Evolutionary conservation across 2,329 filamentous ascomycete genomes (phyloP).

Genomic region (Lecanosticta acicola): DNA sequence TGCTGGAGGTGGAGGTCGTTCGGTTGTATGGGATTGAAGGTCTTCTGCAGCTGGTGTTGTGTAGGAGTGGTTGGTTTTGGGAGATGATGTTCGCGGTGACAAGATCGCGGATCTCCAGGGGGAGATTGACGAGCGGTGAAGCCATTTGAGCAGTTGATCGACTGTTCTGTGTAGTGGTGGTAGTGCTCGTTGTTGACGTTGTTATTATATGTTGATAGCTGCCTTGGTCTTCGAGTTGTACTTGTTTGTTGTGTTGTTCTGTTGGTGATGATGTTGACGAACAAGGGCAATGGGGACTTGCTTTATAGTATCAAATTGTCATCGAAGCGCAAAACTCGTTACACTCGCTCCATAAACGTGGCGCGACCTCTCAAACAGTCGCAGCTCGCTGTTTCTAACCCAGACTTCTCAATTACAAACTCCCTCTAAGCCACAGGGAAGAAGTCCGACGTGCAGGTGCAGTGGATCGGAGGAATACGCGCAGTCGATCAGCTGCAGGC

Average conservation of each 20-base stretch:
- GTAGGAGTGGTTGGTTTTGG: constrained; percentile 13
- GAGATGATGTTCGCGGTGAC: constrained; percentile 17
- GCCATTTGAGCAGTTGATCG: constrained; percentile 12
- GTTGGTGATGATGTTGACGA: no score
- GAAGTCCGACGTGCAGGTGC: no score
- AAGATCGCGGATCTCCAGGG: constrained; percentile 18
- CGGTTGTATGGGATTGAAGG: not conserved
- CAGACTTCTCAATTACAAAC: not conserved
- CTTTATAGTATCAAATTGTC: no score
- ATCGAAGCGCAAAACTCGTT: no score
- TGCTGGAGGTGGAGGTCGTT: not conserved
- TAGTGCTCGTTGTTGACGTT: no score
- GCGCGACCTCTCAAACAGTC: not conserved
- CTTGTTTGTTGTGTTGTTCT: no score
- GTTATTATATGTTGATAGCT: not conserved
- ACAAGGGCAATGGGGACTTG: no score
- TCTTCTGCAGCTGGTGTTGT: constrained; percentile 7
- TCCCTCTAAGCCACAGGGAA: not conserved
- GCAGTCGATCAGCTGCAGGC: no score
- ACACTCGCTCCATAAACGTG: not conserved
- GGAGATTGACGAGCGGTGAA: constrained; percentile 3
- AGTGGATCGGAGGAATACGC: no score
- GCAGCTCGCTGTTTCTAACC: not conserved
- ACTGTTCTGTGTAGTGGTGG: constrained; percentile 6
- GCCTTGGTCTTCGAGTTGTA: not conserved